These are phyloP conservation scores for Bipolaris cookei DNA, from an alignment of 2,329 filamentous ascomycete species.

Conservation along the genomic window DNA sequence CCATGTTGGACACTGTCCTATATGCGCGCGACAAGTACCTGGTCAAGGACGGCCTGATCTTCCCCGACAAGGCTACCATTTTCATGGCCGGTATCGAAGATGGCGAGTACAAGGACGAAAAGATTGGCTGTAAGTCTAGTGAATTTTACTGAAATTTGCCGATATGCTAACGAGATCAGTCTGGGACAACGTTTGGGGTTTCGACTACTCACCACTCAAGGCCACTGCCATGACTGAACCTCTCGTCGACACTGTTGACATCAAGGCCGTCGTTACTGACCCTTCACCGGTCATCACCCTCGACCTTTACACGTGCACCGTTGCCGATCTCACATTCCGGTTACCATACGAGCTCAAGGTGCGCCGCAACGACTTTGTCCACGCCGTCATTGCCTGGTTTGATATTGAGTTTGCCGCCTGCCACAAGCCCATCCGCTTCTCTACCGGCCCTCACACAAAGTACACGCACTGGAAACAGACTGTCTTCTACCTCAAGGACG, in stretches of 20 bases:
- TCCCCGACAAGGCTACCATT: conserved; percentile 98
- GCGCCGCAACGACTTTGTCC: conserved; percentile 91
- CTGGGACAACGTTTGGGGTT: conserved; percentile 99
- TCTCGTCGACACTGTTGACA: conserved; percentile 94
- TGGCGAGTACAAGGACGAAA: conserved; percentile 99
- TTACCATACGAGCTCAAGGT: conserved; percentile 76
- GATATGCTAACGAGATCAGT: conserved; percentile 61
- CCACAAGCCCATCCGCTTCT: conserved; percentile 97
- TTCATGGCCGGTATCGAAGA: conserved; percentile 97
- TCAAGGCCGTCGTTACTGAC: conserved; percentile 96
- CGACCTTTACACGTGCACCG: conserved; percentile 89
- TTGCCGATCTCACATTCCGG: conserved; percentile 82
- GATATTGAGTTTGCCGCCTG: conserved; percentile 98
- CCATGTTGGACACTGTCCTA: conserved; percentile 97
- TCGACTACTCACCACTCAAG: conserved; percentile 95
- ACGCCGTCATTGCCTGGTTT: conserved; percentile 97
- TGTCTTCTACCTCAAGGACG: conserved; percentile 94
- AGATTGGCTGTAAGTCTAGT: conserved; percentile 81
- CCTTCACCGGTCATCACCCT: conserved; percentile 83
- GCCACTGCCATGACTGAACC: conserved; percentile 92
- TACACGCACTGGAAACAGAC: conserved; percentile 99
- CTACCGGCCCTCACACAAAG: conserved; percentile 95
- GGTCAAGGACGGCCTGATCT: conserved; percentile 85
- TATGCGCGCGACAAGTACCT: conserved; percentile 96
- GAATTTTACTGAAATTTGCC: background rate